These are phyloP conservation scores for Gossypium herbaceum DNA, from an alignment of 345 rosid genomes.

Conservation along the genomic window DNA sequence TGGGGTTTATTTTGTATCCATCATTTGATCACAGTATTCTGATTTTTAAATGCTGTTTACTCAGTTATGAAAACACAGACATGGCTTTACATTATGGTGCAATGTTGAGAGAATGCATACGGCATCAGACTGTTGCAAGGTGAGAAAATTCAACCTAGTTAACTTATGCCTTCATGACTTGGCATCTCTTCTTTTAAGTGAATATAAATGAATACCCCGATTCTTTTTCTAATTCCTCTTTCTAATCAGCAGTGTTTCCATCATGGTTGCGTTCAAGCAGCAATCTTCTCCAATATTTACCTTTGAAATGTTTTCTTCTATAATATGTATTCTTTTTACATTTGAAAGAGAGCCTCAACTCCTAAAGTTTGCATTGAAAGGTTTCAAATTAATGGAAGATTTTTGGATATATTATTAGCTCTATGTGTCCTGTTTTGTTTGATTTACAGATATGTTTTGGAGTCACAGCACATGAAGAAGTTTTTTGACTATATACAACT, in stretches of 20 bases:
- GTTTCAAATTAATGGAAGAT: slow-evolving; percentile 7
- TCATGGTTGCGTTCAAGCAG: not conserved
- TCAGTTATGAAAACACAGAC: slow-evolving; percentile 73
- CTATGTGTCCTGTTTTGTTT: not conserved
- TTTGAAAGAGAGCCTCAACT: not conserved
- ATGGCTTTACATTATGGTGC: slow-evolving; percentile 98
- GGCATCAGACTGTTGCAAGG: slow-evolving; percentile 95
- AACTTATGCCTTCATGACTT: not conserved
- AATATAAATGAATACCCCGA: not conserved
- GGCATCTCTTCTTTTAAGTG: not conserved
- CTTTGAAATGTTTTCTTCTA: not conserved
- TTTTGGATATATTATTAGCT: not conserved
- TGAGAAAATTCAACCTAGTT: slow-evolving; percentile 30
- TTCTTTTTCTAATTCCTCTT: not conserved
- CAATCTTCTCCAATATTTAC: not conserved
- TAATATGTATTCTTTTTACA: not conserved
- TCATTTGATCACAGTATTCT: slow-evolving; percentile 20
- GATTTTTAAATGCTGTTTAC: slow-evolving; percentile 21
- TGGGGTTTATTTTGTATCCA: slow-evolving; percentile 1
- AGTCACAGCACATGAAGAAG: slow-evolving; percentile 80
- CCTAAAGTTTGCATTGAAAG: not conserved
- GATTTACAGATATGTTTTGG: slow-evolving; percentile 75
- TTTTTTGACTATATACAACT: slow-evolving; percentile 89
- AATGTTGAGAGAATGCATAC: slow-evolving; percentile 96
- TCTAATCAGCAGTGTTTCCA: not conserved